Evolutionary conservation across 129 eudicot genomes (phyloP), one percentile per base, ranked within the genome.

Genomic region (Flaveria ramosissima): DNA sequence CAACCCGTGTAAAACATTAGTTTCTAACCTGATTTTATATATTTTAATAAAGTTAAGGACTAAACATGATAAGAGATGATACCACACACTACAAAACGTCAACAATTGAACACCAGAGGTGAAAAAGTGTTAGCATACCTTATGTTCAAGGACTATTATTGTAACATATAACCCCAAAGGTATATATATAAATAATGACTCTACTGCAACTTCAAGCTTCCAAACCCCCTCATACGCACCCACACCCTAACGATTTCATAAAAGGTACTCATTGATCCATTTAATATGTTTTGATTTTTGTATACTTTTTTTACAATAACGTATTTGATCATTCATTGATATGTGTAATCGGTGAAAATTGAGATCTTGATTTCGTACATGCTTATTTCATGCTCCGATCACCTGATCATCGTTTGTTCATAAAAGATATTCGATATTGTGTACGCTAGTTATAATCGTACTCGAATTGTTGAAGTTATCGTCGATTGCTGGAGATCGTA

Each of bases 191-290:
- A 27, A 0, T 27, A 27, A 27, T 27, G 21, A 47, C 50, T 53
- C 26, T 79, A 70, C 83, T 67, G 74, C 73, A 73, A 65, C 78
- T 64, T 52, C 70, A 80, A 80, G 83, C 48, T 50, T 50, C 39
- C 69, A 72, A 14, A 51, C 41, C 59, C 32, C 6, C 41, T 36
- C 41, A 36, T 36, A 75, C 71, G 62, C 70, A 73, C n/a, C 59
- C 47, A 36, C 41, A 36, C 41, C 41, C 41, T 36, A 0, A 36
- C 8, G 19, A 15, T 73, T 72, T 19, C 19, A 64, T 64, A 56
- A 71, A 64, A 80, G 79, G 83, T 80, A 73, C 50, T 52, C 9
- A 2, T 63, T 19, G 99, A 95, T 71, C 60, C 23, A 53, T n/a
- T 0, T 36, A 36, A 36, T 4, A 36, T 36, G 6, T 7, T 53